Evolutionary conservation across 495 filamentous ascomycete genomes (phyloP).

Genomic region (Penicillium pulvis): DNA sequence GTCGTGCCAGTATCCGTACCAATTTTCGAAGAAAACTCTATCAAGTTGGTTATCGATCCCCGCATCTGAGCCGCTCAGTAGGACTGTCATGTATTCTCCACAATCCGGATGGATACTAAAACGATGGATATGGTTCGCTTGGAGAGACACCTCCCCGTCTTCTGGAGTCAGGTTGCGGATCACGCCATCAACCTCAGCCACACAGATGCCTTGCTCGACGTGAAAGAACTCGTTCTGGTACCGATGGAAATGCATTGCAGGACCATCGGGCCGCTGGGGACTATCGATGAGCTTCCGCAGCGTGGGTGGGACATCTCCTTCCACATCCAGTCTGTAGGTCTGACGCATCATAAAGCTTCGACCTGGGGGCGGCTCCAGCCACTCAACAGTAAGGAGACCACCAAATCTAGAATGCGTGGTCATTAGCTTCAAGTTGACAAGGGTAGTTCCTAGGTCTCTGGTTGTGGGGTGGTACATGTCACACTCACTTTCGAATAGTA

Average conservation of each 20-base stretch:
- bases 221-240: constrained; percentile 22
- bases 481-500: background rate
- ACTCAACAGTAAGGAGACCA: constrained; percentile 13
- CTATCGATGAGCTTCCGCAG: constrained; percentile 14
- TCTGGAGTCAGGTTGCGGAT: constrained; percentile 2
- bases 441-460: background rate
- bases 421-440: background rate
- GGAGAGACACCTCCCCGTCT: constrained; percentile 15
- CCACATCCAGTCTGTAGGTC: constrained; percentile 14
- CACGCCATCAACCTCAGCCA: constrained; percentile 9
- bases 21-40: constrained; percentile 56
- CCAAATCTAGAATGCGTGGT: constrained; percentile 11
- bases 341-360: constrained; percentile 20
- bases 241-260: constrained; percentile 18
- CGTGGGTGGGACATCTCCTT: constrained; percentile 9
- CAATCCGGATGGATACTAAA: constrained; percentile 17
- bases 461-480: background rate
- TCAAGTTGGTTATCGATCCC: constrained; percentile 35
- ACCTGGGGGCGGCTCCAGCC: constrained; percentile 17
- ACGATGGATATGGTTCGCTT: constrained; percentile 12
- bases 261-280: constrained; percentile 14
- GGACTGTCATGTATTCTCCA: constrained; percentile 11
- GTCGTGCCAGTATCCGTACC: constrained; percentile 55
- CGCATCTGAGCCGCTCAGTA: constrained; percentile 16
- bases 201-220: constrained; percentile 12